Percentiles rank a stretch among this genome's conserved stretches.
Evolutionary conservation across 306 rosid species (phyloP).

Genomic region (Elaeagnus macrophylla): DNA sequence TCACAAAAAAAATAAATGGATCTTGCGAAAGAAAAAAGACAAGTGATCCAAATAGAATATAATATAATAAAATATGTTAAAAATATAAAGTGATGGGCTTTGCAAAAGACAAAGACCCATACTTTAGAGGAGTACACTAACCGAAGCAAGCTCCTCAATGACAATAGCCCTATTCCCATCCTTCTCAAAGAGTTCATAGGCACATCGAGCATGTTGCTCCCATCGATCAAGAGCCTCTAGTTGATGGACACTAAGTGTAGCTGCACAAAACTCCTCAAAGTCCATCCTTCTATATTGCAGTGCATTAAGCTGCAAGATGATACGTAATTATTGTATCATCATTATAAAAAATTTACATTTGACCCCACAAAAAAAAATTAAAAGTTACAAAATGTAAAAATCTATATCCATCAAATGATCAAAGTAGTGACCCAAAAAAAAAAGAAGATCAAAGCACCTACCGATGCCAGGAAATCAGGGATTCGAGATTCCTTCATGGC

Average conservation of each 20-base stretch:
- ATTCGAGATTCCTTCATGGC: conserved; percentile 88
- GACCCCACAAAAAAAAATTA: neutral
- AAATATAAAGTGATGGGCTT: too few species aligned
- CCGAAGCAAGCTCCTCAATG: conserved; percentile 91
- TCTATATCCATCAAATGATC: neutral
- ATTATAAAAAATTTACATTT: neutral
- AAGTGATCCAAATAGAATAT: too few species aligned
- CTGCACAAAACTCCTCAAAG: conserved; percentile 81
- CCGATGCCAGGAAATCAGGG: conserved; percentile 59
- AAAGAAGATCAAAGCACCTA: conserved; percentile 32
- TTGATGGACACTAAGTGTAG: conserved; percentile 78
- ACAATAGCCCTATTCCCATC: conserved; percentile 79
- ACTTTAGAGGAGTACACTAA: too few species aligned
- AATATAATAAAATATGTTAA: too few species aligned
- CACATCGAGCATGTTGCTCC: conserved; percentile 89
- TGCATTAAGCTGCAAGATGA: conserved; percentile 63
- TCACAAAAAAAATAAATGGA: too few species aligned
- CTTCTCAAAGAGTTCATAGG: conserved; percentile 72
- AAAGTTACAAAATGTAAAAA: neutral
- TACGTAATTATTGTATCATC: conserved; percentile 7
- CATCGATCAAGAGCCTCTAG: conserved; percentile 68
- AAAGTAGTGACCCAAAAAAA: too few species aligned
- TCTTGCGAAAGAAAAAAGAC: too few species aligned
- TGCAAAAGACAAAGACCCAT: too few species aligned
- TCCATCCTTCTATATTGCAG: conserved; percentile 85